These are phyloP conservation scores for Suillus americanus DNA, from an alignment of 768 basidiomycete genomes.

Conservation along the genomic window DNA sequence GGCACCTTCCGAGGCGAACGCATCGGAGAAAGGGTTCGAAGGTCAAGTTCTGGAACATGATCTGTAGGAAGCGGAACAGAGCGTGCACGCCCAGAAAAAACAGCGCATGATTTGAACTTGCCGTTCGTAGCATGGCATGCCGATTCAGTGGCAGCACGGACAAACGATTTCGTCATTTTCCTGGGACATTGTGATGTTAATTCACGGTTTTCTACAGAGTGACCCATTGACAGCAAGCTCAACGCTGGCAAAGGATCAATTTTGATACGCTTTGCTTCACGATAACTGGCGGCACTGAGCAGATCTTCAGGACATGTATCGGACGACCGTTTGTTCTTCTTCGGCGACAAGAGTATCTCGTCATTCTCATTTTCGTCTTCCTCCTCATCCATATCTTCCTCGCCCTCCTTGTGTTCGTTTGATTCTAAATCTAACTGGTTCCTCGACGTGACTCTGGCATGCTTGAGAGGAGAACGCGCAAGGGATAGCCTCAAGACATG, in stretches of 20 bases:
- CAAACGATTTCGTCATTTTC: conserved; percentile 2
- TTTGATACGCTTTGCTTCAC: conserved; percentile 27
- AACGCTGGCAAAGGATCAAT: conserved; percentile 16
- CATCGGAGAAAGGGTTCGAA: conserved; percentile 21
- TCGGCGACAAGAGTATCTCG: conserved; percentile 39
- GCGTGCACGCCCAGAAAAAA: conserved; percentile 24
- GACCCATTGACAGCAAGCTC: conserved; percentile 11
- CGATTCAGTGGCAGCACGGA: conserved; percentile 22
- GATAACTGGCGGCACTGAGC: conserved; percentile 16
- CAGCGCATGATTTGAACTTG: conserved; percentile 8
- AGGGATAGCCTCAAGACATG: conserved; percentile 44
- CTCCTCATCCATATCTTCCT: conserved; percentile 17
- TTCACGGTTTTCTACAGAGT: conserved; percentile 7
- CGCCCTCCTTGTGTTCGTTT: not conserved
- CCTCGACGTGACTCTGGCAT: conserved; percentile 38
- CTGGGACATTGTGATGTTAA: conserved; percentile 5
- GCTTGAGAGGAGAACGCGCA: conserved; percentile 51
- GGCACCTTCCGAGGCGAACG: conserved; percentile 22
- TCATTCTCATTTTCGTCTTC: conserved; percentile 38
- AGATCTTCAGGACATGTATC: conserved; percentile 18
- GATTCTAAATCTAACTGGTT: not conserved
- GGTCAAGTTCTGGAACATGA: conserved; percentile 4
- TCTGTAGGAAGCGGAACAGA: conserved; percentile 28
- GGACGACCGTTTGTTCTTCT: conserved; percentile 31
- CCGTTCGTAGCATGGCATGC: conserved; percentile 3